These are phyloP conservation scores for Chalciporus chontae DNA, from an alignment of 768 basidiomycete species.

Conservation along the genomic window DNA sequence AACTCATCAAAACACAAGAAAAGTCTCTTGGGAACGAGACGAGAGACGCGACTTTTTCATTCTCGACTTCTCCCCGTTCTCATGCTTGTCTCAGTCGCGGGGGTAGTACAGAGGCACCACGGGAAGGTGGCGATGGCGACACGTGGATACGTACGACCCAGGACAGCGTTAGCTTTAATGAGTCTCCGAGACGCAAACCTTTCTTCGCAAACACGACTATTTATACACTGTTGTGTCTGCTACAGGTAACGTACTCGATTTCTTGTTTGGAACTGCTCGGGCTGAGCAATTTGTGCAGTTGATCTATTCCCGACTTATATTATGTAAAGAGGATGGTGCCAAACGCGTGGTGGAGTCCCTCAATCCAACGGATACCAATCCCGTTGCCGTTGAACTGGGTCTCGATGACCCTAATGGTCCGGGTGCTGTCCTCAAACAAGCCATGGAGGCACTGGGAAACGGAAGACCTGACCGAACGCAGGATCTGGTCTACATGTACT, in stretches of 20 bases:
- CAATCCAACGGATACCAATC: slow-evolving; percentile 66
- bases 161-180: slow-evolving; percentile 22
- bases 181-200: slow-evolving; percentile 42
- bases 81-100: not conserved
- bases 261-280: slow-evolving; percentile 2
- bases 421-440: slow-evolving; percentile 61
- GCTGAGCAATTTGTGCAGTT: slow-evolving; percentile 46
- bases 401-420: slow-evolving; percentile 81
- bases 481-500: slow-evolving; percentile 82
- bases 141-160: slow-evolving; percentile 53
- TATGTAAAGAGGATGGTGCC: slow-evolving; percentile 80
- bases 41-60: slow-evolving; percentile 30
- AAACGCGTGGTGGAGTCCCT: slow-evolving; percentile 67
- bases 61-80: slow-evolving; percentile 11
- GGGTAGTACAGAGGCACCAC: not conserved
- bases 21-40: slow-evolving; percentile 36
- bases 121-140: slow-evolving; percentile 35
- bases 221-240: slow-evolving; percentile 81
- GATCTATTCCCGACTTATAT: slow-evolving; percentile 81
- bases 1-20: slow-evolving; percentile 74
- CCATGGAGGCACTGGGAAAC: slow-evolving; percentile 57
- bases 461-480: slow-evolving; percentile 43
- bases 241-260: slow-evolving; percentile 58
- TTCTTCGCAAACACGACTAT: slow-evolving; percentile 94
- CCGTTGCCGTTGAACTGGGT: slow-evolving; percentile 78